phyloP scores from a whole-genome alignment of 768 basidiomycete genomes.

The Mycena metata region DNA sequence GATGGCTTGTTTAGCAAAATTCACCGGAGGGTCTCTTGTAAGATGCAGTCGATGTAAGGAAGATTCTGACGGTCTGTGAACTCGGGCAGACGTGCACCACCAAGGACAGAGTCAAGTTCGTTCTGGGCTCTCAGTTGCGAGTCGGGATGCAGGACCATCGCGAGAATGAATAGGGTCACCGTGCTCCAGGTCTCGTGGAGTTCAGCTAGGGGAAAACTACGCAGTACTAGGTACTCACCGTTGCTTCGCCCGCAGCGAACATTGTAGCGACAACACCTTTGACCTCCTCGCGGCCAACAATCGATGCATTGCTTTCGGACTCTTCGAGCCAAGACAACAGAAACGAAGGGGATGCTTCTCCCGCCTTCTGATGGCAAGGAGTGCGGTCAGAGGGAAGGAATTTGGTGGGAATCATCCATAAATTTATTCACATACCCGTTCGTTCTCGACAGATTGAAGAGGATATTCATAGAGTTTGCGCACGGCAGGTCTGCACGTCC shows the following conservation, averaged over 20 bases:
- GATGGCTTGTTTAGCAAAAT: too few relatives aligned
- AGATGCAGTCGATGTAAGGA: conserved; percentile 37
- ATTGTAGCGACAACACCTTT: conserved; percentile 20
- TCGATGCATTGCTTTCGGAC: not conserved
- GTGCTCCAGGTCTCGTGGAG: conserved; percentile 16
- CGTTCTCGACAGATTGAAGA: conserved; percentile 16
- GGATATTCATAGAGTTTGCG: conserved; percentile 20
- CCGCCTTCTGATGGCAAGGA: not conserved
- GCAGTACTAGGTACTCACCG: conserved; percentile 41
- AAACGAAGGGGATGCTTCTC: conserved; percentile 15
- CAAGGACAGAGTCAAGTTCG: conserved; percentile 49
- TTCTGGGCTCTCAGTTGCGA: conserved; percentile 45
- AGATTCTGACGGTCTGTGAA: conserved; percentile 42
- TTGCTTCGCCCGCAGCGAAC: conserved; percentile 45
- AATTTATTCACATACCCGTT: conserved; percentile 40
- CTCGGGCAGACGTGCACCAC: conserved; percentile 42
- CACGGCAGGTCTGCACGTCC: not conserved
- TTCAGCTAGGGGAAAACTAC: not conserved
- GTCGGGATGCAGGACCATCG: conserved; percentile 49
- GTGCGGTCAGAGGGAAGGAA: not conserved
- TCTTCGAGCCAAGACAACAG: conserved; percentile 1
- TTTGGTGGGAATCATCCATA: too few relatives aligned
- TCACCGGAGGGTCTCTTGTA: conserved; percentile 27
- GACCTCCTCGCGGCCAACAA: not conserved
- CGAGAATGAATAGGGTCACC: conserved; percentile 43